Evolutionary conservation across 2,329 filamentous ascomycete species (phyloP).

Genomic region (Reticulascus tulasneorum): DNA sequence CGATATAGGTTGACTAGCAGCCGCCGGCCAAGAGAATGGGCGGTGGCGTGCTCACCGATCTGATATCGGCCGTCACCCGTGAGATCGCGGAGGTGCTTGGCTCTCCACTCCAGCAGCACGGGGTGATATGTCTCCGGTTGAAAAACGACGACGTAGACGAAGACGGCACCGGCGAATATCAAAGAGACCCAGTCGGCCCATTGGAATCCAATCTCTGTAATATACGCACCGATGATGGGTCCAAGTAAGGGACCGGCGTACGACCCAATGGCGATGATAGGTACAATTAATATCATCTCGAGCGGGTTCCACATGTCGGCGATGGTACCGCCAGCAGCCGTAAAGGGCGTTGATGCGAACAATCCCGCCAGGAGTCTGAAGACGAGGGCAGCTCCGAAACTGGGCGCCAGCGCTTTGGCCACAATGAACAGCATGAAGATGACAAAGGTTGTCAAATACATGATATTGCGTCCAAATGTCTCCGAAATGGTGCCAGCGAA

Average conservation of each 20-base stretch:
- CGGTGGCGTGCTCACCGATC: constrained; percentile 55
- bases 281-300: constrained; percentile 31
- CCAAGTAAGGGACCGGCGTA: constrained; percentile 37
- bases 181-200: constrained; percentile 63
- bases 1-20: constrained; percentile 40
- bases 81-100: constrained; percentile 52
- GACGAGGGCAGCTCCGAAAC: constrained; percentile 35
- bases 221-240: constrained; percentile 54
- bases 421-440: constrained; percentile 42
- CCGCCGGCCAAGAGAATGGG: constrained; percentile 52
- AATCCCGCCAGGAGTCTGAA: constrained; percentile 47
- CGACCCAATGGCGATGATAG: constrained; percentile 43
- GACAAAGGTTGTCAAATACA: constrained; percentile 34
- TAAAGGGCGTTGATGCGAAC: constrained; percentile 40
- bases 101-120: constrained; percentile 57
- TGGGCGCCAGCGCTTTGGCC: constrained; percentile 37
- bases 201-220: constrained; percentile 51
- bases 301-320: constrained; percentile 32
- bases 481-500: constrained; percentile 35
- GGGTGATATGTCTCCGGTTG: constrained; percentile 64
- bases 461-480: constrained; percentile 32
- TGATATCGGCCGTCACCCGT: constrained; percentile 59
- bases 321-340: constrained; percentile 37
- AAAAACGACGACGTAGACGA: constrained; percentile 52
- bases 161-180: constrained; percentile 56